Conservation (phyloP, 2,329 filamentous ascomycete species). For the Simplicillium aogashimaense region DNA sequence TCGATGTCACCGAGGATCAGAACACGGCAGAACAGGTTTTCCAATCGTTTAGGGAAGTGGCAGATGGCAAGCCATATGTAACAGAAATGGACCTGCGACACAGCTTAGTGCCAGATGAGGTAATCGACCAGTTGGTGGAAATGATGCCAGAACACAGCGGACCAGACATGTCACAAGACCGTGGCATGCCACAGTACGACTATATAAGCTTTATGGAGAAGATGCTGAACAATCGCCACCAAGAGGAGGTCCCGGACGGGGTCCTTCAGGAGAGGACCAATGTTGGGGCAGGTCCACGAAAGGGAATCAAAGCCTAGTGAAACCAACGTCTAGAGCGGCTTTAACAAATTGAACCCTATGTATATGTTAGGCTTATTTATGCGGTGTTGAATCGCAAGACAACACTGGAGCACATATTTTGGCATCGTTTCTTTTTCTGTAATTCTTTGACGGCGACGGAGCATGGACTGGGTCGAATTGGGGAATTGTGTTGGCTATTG, state of each 20-base stretch:
- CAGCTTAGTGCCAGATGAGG: conserved; percentile 89
- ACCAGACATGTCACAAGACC: conserved; percentile 76
- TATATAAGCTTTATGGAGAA: conserved; percentile 97
- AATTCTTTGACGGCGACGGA: no score
- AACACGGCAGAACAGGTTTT: conserved; percentile 98
- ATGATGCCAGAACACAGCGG: conserved; percentile 80
- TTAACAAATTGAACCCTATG: background rate
- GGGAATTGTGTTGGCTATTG: conserved; percentile 1
- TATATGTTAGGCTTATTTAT: background rate
- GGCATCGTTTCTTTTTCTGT: no score
- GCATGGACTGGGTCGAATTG: no score
- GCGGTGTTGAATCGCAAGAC: no score
- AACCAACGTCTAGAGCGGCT: background rate
- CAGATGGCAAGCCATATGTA: conserved; percentile 96
- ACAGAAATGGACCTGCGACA: conserved; percentile 95
- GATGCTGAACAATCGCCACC: conserved; percentile 43
- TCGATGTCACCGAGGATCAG: conserved; percentile 96
- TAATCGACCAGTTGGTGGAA: conserved; percentile 84
- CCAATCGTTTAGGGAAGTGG: conserved; percentile 94
- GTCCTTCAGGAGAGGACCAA: conserved; percentile 25
- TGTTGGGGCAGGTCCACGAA: conserved; percentile 20
- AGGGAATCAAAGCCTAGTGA: conserved; percentile 24
- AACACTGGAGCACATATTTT: no score
- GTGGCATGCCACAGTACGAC: conserved; percentile 80
- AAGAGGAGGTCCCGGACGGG: conserved; percentile 15